Conservation (phyloP, 225 moss, liverwort and hornwort genomes). For the Physcomitrellopsis africana region DNA sequence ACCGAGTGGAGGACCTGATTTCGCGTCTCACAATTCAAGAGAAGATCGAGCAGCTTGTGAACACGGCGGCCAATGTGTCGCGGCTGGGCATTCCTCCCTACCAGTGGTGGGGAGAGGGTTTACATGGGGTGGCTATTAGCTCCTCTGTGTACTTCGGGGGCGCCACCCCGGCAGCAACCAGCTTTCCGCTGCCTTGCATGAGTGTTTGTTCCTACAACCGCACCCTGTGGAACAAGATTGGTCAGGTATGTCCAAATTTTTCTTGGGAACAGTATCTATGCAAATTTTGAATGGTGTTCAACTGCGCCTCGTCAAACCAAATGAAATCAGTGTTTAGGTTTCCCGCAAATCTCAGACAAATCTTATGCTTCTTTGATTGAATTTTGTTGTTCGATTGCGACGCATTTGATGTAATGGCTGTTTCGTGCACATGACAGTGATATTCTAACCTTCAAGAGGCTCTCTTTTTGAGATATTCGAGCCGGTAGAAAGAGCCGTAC, state of each 20-base stretch:
- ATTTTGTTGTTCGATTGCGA: neutral
- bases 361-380: neutral
- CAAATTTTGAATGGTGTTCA: neutral
- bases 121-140: slow-evolving; percentile 70
- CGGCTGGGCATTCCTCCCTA: slow-evolving; percentile 69
- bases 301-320: neutral
- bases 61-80: slow-evolving; percentile 62
- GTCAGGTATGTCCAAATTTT: slow-evolving; percentile 30
- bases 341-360: neutral
- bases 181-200: slow-evolving; percentile 73
- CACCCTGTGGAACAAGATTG: slow-evolving; percentile 63
- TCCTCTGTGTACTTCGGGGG: slow-evolving; percentile 73
- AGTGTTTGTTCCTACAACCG: slow-evolving; percentile 68
- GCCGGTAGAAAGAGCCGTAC: no score
- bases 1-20: slow-evolving; percentile 60
- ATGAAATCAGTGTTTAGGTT: neutral
- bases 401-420: slow-evolving; percentile 1
- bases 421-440: neutral
- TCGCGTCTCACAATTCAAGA: slow-evolving; percentile 50
- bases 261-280: neutral
- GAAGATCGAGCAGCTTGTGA: slow-evolving; percentile 69
- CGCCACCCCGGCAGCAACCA: slow-evolving; percentile 55
- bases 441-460: neutral
- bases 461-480: no score
- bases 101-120: slow-evolving; percentile 83